Evolutionary conservation across 164 flowering plant species (phyloP), one percentile per base, ranked within the genome.

Genomic region (Umbellularia californica): DNA sequence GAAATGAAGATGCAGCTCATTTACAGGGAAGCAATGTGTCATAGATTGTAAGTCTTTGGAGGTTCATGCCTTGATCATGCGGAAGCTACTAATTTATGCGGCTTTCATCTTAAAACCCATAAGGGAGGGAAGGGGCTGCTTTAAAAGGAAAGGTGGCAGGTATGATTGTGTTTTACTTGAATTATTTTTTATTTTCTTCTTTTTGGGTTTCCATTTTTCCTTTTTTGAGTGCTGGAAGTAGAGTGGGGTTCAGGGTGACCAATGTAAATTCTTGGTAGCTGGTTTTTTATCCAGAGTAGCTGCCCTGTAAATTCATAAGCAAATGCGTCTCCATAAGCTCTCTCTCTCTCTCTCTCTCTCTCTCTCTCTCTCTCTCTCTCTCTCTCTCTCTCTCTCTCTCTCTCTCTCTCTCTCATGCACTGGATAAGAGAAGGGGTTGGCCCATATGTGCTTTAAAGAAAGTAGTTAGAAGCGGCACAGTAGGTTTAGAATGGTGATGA

Each of bases 221-320:
- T 4, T 41, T 41, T 41, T 41, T 71, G 77, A 76, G 76, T 76
- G 78, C 79, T 77, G 81, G 76, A 70, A 68, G 70, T 72, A 70
- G 78, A 76, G 82, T 76, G 78, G 85, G 77, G 73, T 76, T 76
- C 82, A 76, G 79, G 82, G 72, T 79, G 75, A 79, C 81, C 81
- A 81, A 79, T 90, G 94, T 90, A 86, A 81, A 88, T 88, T 86
- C 84, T 72, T 85, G 85, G 88, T 78, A 75, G 84, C 84, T 75
- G 79, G 82, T 81, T 83, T 78, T 75, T 70, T 35, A 79, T 77
- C 74, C 33, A 76, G 77, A 73, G 80, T 78, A 77, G 87, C 84
- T 82, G 78, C 88, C 81, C 75, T 88, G 88, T 85, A 88, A 81
- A 86, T 82, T 76, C 78, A 70, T 69, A 50, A 64, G 69, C 65